These are phyloP conservation scores for Globisporangium viniferum DNA, from an alignment of 352 stramenopile genomes.

Conservation along the genomic window DNA sequence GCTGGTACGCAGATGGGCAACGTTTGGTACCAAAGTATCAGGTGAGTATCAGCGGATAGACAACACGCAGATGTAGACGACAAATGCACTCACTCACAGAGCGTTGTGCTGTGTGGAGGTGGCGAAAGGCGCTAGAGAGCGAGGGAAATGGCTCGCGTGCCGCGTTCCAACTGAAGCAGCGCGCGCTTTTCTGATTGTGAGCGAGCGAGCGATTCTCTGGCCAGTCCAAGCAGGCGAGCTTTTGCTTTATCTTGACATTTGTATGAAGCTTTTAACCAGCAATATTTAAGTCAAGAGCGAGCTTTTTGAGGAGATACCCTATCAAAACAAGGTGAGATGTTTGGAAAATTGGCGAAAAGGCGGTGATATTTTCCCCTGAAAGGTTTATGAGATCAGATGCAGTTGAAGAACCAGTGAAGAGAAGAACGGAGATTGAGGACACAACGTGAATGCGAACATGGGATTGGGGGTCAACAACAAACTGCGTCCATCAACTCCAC, in stretches of 20 bases:
- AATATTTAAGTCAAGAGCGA: background rate
- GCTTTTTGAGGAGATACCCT: background rate
- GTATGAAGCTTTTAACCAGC: background rate
- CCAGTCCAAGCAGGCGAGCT: background rate
- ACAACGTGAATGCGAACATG: background rate
- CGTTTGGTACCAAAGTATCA: background rate
- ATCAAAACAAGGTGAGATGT: background rate
- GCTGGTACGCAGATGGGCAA: background rate
- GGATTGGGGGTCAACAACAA: background rate
- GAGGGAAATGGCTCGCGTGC: background rate
- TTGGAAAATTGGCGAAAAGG: background rate
- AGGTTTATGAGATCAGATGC: background rate
- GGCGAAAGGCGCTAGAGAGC: background rate
- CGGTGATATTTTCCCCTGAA: background rate
- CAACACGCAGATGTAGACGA: background rate
- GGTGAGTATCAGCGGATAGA: background rate
- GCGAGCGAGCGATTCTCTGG: background rate
- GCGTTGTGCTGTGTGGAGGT: background rate
- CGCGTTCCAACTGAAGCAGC: slow-evolving; percentile 10
- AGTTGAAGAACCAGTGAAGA: background rate
- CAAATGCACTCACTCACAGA: background rate
- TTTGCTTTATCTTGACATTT: background rate
- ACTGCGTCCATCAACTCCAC: background rate
- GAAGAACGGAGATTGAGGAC: background rate
- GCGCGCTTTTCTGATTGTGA: slow-evolving; percentile 3